Conservation (phyloP, 2,329 filamentous ascomycete species). For the Onygenales sp. region DNA sequence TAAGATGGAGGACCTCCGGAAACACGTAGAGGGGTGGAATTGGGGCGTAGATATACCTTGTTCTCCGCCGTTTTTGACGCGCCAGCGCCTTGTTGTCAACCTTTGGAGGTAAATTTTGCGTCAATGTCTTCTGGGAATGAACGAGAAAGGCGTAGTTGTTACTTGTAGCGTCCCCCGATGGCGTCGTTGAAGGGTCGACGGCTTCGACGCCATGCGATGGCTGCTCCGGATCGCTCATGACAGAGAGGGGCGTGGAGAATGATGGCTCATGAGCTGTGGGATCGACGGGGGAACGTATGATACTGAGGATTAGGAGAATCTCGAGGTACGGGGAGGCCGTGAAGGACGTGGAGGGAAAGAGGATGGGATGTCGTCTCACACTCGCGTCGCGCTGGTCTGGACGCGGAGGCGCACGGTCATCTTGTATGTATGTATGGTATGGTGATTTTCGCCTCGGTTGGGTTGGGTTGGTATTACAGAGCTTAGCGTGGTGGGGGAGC, state of each 20-base stretch:
- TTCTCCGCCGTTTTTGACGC: slow-evolving; percentile 52
- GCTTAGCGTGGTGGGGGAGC: too few relatives aligned
- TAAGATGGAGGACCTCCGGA: not conserved
- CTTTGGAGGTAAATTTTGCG: slow-evolving; percentile 46
- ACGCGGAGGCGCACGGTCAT: too few relatives aligned
- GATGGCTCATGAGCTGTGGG: not conserved
- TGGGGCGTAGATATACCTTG: slow-evolving; percentile 40
- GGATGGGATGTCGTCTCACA: too few relatives aligned
- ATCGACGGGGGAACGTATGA: too few relatives aligned
- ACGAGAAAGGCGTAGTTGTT: slow-evolving; percentile 48
- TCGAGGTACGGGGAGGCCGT: too few relatives aligned
- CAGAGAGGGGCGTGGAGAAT: not conserved
- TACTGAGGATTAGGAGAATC: too few relatives aligned
- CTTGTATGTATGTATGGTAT: too few relatives aligned
- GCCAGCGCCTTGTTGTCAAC: slow-evolving; percentile 51
- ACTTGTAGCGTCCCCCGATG: slow-evolving; percentile 21
- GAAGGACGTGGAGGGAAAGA: too few relatives aligned
- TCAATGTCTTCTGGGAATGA: slow-evolving; percentile 48
- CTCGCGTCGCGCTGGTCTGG: not conserved
- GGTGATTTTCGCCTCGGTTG: too few relatives aligned
- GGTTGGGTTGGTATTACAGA: too few relatives aligned
- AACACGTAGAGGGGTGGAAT: not conserved
- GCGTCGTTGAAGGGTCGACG: not conserved
- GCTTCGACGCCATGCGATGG: not conserved
- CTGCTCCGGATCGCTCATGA: slow-evolving; percentile 1